These are phyloP conservation scores for Lagenidium giganteum DNA, from an alignment of 352 stramenopile species.

Conservation along the genomic window DNA sequence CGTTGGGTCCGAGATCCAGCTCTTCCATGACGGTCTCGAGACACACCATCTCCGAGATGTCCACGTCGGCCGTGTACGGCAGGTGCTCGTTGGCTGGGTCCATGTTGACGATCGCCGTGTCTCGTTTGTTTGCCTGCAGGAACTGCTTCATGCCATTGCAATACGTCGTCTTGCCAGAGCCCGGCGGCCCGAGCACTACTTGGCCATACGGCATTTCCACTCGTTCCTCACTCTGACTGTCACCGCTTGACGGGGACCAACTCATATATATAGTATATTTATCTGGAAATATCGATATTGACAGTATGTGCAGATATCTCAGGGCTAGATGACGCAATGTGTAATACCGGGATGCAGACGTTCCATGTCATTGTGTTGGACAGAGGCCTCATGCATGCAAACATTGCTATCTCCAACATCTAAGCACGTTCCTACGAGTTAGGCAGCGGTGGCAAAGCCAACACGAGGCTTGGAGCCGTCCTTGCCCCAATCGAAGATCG, in stretches of 20 bases:
- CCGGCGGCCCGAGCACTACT: conserved; percentile 67
- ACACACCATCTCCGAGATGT: conserved; percentile 96
- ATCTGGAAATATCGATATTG: no score
- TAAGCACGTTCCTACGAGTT: no score
- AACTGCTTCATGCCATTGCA: conserved; percentile 98
- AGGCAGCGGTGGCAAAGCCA: conserved; percentile 77
- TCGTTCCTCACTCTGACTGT: no score
- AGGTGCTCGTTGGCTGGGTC: conserved; percentile 96
- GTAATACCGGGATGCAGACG: no score
- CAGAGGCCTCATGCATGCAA: no score
- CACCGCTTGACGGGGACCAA: no score
- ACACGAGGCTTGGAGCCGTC: conserved; percentile 72
- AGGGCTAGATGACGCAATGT: no score
- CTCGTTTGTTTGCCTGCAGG: conserved; percentile 52
- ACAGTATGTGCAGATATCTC: no score
- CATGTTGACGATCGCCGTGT: conserved; percentile 94
- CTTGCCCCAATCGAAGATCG: conserved; percentile 89
- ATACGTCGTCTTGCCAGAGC: conserved; percentile 98
- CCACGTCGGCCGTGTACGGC: conserved; percentile 77
- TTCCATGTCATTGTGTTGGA: no score
- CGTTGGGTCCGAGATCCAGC: conserved; percentile 95
- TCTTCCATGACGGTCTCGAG: conserved; percentile 94
- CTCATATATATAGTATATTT: no score
- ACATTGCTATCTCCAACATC: no score
- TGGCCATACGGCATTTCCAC: conserved; percentile 67